These are phyloP conservation scores for Ustilago bromivora DNA, from an alignment of 1,284 basidiomycete species.

Conservation along the genomic window DNA sequence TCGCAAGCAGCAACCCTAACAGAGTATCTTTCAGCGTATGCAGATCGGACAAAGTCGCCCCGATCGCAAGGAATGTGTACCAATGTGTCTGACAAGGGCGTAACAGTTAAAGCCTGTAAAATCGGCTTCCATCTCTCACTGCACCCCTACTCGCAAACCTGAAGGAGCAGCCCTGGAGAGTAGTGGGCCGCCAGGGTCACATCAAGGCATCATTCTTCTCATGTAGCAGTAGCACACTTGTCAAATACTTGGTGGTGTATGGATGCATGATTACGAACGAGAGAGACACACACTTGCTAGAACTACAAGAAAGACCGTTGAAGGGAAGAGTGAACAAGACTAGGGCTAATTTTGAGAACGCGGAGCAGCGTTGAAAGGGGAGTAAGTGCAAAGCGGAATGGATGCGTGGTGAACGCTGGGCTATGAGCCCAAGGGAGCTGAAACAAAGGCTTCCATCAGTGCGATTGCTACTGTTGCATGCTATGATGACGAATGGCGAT, in stretches of 20 bases:
- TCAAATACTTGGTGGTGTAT: neutral
- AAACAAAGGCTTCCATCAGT: neutral
- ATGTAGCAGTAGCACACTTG: too few species aligned
- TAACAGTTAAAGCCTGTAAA: too few species aligned
- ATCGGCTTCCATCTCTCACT: too few species aligned
- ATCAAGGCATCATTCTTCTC: too few species aligned
- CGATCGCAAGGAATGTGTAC: neutral
- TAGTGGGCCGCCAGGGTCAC: too few species aligned
- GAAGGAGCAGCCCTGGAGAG: too few species aligned
- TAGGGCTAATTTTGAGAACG: neutral
- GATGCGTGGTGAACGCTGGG: slow-evolving; percentile 37
- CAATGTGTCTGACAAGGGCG: neutral
- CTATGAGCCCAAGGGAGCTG: slow-evolving; percentile 3
- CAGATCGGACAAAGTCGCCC: too few species aligned
- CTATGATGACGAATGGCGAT: neutral
- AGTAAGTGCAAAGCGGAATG: neutral
- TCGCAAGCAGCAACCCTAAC: too few species aligned
- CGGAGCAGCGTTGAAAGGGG: neutral
- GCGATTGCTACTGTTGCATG: neutral
- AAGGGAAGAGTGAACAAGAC: slow-evolving; percentile 18
- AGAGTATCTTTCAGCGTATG: too few species aligned
- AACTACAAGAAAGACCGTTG: slow-evolving; percentile 44
- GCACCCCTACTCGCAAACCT: too few species aligned
- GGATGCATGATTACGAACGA: slow-evolving; percentile 18
- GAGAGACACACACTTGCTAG: slow-evolving; percentile 38